Percentiles rank a stretch among this genome's conserved stretches.
Evolutionary conservation across 129 eudicot species (phyloP).

Genomic region (Saussurea involucrata): DNA sequence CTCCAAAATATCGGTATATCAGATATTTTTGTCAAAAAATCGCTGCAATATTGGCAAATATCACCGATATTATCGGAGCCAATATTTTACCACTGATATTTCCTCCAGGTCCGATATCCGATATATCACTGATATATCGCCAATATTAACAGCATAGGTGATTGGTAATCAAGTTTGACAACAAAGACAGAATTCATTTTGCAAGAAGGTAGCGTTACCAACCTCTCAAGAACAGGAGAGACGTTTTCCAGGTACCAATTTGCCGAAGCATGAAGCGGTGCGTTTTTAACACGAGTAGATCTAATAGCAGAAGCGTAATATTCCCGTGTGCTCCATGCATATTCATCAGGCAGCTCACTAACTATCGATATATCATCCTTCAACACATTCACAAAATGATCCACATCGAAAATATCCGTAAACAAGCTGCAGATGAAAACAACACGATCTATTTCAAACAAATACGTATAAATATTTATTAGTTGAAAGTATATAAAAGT

Average conservation of each 20-base stretch:
- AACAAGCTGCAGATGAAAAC: constrained; percentile 56
- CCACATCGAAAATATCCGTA: constrained; percentile 88
- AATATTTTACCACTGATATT: too few species aligned
- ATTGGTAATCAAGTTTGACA: too few species aligned
- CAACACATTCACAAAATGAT: constrained; percentile 84
- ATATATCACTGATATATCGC: too few species aligned
- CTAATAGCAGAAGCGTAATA: constrained; percentile 89
- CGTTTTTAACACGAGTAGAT: constrained; percentile 83
- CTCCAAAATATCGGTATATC: too few species aligned
- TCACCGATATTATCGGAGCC: too few species aligned
- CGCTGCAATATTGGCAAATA: too few species aligned
- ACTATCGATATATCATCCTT: constrained; percentile 86
- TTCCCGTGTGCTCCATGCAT: constrained; percentile 96
- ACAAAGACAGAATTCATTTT: background rate
- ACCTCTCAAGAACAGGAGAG: constrained; percentile 79
- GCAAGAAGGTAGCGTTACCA: constrained; percentile 14
- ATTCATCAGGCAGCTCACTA: constrained; percentile 82
- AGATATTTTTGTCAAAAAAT: too few species aligned
- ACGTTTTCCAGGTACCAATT: constrained; percentile 88
- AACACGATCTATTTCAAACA: background rate
- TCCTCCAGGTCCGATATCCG: too few species aligned
- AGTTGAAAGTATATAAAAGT: background rate
- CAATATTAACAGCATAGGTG: too few species aligned
- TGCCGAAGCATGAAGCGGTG: constrained; percentile 97
- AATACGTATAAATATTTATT: background rate